Evolutionary conservation across 2,329 filamentous ascomycete genomes (phyloP), one percentile per base, ranked within the genome.

Genomic region (Talaromyces sp.): DNA sequence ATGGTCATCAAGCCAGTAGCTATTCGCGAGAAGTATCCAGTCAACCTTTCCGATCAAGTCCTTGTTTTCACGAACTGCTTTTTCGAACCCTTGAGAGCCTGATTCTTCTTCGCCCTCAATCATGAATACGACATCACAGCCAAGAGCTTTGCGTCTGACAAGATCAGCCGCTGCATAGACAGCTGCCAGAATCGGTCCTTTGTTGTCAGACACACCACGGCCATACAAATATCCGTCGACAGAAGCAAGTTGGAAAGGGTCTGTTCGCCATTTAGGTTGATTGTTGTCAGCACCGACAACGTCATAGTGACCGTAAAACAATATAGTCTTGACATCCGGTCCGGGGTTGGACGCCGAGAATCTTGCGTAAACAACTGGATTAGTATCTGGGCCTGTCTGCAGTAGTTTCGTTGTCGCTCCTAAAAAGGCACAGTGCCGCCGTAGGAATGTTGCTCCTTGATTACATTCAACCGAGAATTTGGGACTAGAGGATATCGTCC

Each of bases 221-320:
- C 95, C 95, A 69, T 99, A 98, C 1, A 98, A 82, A 75, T 94
- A 98, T 0, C 95, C 94, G 71, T 97, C 93, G 64, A 92, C 87
- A 3, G 95, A 95, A 60, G 90, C 90, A 73, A 98, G 84, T n/a
- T 89, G 84, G 75, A 98, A 99, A 0, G 95, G 96, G 68, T 98
- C 91, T 1, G 88, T 88, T 45, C 87, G 84, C 95, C 95, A 99
- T 70, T 92, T 94, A 43, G 87, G 86, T 65, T 89, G 88, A 68
- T 90, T 90, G 43, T 90, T 88, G 69, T 97, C 92, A 0, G 95
- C 95, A 0, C 93, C 87, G 3, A 99, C 95, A 2, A 99, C 93
- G 74, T 99, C 95, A 81, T 99, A 99, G 75, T 99, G 95, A 0
- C 96, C 95, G 73, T 99, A 99, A 75, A 99, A 99, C 0, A 99